Evolutionary conservation across 2,329 filamentous ascomycete species (phyloP).

Genomic region (Balansia obtecta): DNA sequence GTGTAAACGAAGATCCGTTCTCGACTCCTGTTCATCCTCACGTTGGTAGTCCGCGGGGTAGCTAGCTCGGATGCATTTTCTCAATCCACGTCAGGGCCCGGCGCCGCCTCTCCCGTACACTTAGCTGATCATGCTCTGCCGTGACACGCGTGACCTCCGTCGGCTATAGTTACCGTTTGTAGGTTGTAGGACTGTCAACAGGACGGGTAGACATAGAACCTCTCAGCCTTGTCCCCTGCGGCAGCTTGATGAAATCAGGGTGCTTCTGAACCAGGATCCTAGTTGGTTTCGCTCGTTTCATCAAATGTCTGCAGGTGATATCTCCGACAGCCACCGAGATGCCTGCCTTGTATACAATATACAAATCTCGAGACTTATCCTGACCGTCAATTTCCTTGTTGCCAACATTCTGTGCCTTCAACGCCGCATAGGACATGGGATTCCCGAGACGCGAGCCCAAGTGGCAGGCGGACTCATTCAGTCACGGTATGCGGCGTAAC

Average conservation of each 20-base stretch:
- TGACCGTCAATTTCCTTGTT: too few species aligned
- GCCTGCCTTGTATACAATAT: too few species aligned
- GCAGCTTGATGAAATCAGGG: conserved; percentile 27
- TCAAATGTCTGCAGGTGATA: too few species aligned
- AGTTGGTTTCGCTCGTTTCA: conserved; percentile 24
- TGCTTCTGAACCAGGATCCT: conserved; percentile 29
- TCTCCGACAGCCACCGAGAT: too few species aligned
- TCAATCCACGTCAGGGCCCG: conserved; percentile 26
- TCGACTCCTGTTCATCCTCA: conserved; percentile 17
- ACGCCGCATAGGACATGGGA: too few species aligned
- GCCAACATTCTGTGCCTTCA: too few species aligned
- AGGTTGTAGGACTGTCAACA: conserved; percentile 30
- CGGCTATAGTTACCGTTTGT: conserved; percentile 27
- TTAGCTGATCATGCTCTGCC: conserved; percentile 29
- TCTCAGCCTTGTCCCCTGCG: conserved; percentile 28
- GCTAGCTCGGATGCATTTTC: conserved; percentile 27
- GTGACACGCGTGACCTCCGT: conserved; percentile 27
- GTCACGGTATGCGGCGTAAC: neutral
- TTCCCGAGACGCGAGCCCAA: too few species aligned
- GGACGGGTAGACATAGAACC: conserved; percentile 26
- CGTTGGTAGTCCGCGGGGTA: conserved; percentile 27
- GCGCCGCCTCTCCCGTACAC: conserved; percentile 20
- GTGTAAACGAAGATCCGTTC: conserved; percentile 22
- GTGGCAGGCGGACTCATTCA: neutral
- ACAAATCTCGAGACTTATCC: too few species aligned